phyloP scores from a whole-genome alignment of 139 green algal genomes.

The Pleodorina starrii region DNA sequence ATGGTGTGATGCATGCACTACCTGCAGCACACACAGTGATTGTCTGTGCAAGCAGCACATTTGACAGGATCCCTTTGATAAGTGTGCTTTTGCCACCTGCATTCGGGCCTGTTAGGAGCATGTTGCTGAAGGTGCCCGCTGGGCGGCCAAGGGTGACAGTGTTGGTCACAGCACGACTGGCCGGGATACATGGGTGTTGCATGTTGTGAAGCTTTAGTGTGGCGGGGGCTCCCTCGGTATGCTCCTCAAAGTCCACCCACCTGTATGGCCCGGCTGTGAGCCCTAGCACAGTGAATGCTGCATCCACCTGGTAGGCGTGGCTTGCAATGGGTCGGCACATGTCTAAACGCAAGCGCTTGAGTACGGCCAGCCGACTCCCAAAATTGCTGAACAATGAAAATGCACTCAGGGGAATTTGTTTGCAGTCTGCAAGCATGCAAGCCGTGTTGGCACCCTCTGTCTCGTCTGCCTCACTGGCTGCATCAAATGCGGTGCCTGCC shows the following conservation, averaged over 20 bases:
- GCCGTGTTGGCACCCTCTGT: too few relatives aligned
- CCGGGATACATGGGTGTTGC: neutral
- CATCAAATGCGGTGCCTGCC: too few relatives aligned
- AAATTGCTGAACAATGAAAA: too few relatives aligned
- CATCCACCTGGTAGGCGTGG: neutral
- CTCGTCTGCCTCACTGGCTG: too few relatives aligned
- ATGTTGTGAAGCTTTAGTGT: neutral
- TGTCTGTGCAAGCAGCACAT: slow-evolving; percentile 21
- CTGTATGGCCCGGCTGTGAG: too few relatives aligned
- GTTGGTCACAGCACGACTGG: neutral
- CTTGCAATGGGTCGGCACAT: too few relatives aligned
- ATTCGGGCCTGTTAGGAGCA: slow-evolving; percentile 49
- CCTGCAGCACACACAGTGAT: neutral
- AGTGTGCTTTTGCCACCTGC: slow-evolving; percentile 51
- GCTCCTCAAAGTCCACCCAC: too few relatives aligned
- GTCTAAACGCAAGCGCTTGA: too few relatives aligned
- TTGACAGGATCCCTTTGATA: neutral
- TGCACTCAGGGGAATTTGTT: neutral
- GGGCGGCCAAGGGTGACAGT: neutral
- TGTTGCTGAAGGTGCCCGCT: too few relatives aligned
- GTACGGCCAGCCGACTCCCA: too few relatives aligned
- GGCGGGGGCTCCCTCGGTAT: too few relatives aligned
- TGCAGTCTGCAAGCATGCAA: neutral
- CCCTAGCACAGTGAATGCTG: neutral
- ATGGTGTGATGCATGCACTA: neutral